Base-by-base conservation (phyloP, 2,329 filamentous ascomycete species). In the Colletotrichum magnum region DNA sequence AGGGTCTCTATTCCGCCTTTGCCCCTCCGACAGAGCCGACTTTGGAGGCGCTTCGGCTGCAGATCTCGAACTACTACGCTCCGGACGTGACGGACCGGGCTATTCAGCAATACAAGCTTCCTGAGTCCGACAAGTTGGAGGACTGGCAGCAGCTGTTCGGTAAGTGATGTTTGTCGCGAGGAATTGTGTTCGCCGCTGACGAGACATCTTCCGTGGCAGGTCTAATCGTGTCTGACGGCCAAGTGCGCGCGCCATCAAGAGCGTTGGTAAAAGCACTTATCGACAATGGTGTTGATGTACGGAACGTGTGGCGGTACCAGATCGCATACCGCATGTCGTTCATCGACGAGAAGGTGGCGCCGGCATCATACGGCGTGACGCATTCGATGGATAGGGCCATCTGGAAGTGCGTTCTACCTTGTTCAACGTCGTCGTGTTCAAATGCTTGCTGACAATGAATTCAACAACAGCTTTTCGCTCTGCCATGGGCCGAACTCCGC, bases 11-110 rank as follows among this genome's bases (percentile, higher is more conserved):
- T 66, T 78, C 79, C 0, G 78, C 75, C 16, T 84, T 80, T 67
- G 84, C 80, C 53, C 75, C 75, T 13, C 82, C 77, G 3, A 74
- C 73, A 4, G 75, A 78, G 45, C 72, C 75, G 7, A 77, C 75
- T 13, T 7, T 80, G 1, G 76, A 79, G 0, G 79, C 79, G 0
- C 73, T 85, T 5, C 71, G 74, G 4, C 66, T 79, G 2, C 81
- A 84, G 63, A 69, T 83, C 1, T 75, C 76, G 2, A 85, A 85
- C 58, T 85, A 85, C 69, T 84, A 85, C 66, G 77, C 81, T 0
- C 78, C 79, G 2, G 75, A 75, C 10, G 80, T 81, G 0, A 80
- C 79, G 0, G 75, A 80, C 13, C 74, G 79, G 4, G 73, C 80
- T 1, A 59, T 84, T 9, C 69, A 77, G 16, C 73, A 78, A 47